These are phyloP conservation scores for Zygosaccharomyces pseudorouxii DNA, from an alignment of 805 yeast genomes.

Conservation along the genomic window DNA sequence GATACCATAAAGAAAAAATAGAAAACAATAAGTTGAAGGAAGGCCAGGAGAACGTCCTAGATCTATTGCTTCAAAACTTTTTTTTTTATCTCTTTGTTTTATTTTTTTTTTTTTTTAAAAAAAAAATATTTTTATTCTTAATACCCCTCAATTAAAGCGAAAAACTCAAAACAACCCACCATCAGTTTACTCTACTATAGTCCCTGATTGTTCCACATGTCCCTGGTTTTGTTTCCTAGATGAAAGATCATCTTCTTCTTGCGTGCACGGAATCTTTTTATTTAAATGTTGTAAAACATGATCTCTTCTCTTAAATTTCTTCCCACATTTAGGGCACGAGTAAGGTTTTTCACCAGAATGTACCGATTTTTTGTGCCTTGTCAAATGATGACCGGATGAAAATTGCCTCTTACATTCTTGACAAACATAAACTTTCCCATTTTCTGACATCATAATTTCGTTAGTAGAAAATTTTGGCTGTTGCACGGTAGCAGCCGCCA, in stretches of 20 bases:
- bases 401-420: slow-evolving; percentile 36
- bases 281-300: slow-evolving; percentile 37
- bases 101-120: background rate
- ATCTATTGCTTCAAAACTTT: background rate
- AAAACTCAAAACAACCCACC: slow-evolving; percentile 3
- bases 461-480: slow-evolving; percentile 30
- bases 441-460: slow-evolving; percentile 33
- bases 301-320: slow-evolving; percentile 36
- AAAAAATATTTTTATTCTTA: background rate
- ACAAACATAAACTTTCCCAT: slow-evolving; percentile 35
- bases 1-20: background rate
- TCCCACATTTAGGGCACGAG: slow-evolving; percentile 38
- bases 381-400: slow-evolving; percentile 37
- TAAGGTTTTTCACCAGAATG: slow-evolving; percentile 39
- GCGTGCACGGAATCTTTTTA: slow-evolving; percentile 35
- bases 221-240: slow-evolving; percentile 11
- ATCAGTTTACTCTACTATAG: slow-evolving; percentile 8
- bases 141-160: slow-evolving; percentile 2
- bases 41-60: background rate
- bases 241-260: slow-evolving; percentile 13
- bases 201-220: slow-evolving; percentile 12
- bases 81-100: background rate
- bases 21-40: background rate
- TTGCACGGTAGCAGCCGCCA: slow-evolving; percentile 11
- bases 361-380: slow-evolving; percentile 38